Evolutionary conservation across 2,329 filamentous ascomycete genomes (phyloP).

Genomic region (Lachnellula cervina): DNA sequence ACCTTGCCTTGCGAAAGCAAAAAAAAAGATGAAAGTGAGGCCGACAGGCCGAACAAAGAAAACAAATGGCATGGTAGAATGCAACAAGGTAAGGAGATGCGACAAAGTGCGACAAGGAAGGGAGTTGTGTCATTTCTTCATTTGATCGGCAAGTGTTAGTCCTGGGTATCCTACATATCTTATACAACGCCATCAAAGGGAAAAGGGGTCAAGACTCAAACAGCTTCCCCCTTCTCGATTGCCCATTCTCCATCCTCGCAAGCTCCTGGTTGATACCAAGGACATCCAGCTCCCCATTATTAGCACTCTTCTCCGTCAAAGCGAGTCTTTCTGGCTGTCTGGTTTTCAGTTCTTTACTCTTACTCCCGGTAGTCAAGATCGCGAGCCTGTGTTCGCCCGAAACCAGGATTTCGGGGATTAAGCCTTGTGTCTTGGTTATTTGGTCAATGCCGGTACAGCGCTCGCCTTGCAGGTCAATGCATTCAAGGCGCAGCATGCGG

Average conservation of each 20-base stretch:
- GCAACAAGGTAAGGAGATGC: background rate
- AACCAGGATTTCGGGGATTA: slow-evolving; percentile 27
- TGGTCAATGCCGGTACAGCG: slow-evolving; percentile 29
- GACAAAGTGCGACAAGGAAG: background rate
- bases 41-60: background rate
- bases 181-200: background rate
- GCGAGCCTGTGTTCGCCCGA: slow-evolving; percentile 30
- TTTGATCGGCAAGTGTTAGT: no score
- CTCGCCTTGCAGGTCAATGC: slow-evolving; percentile 31
- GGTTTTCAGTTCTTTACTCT: slow-evolving; percentile 3
- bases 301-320: slow-evolving; percentile 19
- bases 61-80: background rate
- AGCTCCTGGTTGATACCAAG: slow-evolving; percentile 60
- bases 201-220: slow-evolving; percentile 10
- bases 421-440: slow-evolving; percentile 14
- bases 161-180: slow-evolving; percentile 5
- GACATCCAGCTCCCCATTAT: slow-evolving; percentile 46
- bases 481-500: slow-evolving; percentile 27
- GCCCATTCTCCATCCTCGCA: slow-evolving; percentile 45
- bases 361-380: slow-evolving; percentile 21
- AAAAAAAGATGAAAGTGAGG: background rate
- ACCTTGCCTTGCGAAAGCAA: slow-evolving; percentile 62
- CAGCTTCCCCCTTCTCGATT: slow-evolving; percentile 15
- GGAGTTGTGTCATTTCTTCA: background rate
- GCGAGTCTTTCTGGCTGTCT: slow-evolving; percentile 12